Percentiles rank a stretch among this genome's conserved stretches.
Evolutionary conservation across 1,139 yeast genomes (phyloP).

Genomic region (Suhomyces maxii): DNA sequence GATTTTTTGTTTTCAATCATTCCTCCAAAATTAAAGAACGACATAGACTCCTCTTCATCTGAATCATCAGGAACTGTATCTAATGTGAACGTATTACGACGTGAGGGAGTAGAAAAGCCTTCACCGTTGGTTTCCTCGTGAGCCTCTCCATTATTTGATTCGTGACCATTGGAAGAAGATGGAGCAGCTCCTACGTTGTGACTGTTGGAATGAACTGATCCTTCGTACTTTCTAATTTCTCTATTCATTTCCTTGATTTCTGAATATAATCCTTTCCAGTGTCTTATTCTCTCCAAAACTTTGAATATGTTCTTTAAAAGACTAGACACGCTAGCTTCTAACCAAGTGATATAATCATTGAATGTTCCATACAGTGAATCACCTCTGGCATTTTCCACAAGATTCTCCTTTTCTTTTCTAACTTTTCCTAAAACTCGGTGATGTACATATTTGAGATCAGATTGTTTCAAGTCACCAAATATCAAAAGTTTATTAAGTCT

Average conservation of each 20-base stretch:
- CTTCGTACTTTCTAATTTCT: slow-evolving; percentile 32
- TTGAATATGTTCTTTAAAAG: slow-evolving; percentile 40
- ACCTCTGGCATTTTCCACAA: slow-evolving; percentile 2
- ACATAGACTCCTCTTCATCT: slow-evolving; percentile 13
- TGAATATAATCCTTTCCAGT: slow-evolving; percentile 52
- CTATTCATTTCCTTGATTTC: slow-evolving; percentile 29
- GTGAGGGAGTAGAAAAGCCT: not conserved
- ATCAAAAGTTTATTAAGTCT: slow-evolving; percentile 44
- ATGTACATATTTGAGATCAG: slow-evolving; percentile 37
- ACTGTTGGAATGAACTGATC: slow-evolving; percentile 8
- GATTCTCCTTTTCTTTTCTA: not conserved
- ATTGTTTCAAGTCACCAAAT: slow-evolving; percentile 44
- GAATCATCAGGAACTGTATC: slow-evolving; percentile 9
- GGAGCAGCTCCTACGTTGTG: not conserved
- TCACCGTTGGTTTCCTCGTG: no score
- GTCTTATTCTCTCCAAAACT: slow-evolving; percentile 38
- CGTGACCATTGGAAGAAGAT: not conserved
- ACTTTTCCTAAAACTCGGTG: slow-evolving; percentile 16
- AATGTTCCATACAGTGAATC: slow-evolving; percentile 20
- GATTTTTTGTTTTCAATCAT: slow-evolving; percentile 37
- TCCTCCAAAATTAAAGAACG: slow-evolving; percentile 35
- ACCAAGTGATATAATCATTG: slow-evolving; percentile 27
- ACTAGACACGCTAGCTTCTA: slow-evolving; percentile 34
- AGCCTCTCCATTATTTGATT: not conserved
- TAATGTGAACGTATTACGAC: slow-evolving; percentile 12